Evolutionary conservation across 768 basidiomycete genomes (phyloP), one percentile per base, ranked within the genome.

Genomic region (Dioszegia crocea): DNA sequence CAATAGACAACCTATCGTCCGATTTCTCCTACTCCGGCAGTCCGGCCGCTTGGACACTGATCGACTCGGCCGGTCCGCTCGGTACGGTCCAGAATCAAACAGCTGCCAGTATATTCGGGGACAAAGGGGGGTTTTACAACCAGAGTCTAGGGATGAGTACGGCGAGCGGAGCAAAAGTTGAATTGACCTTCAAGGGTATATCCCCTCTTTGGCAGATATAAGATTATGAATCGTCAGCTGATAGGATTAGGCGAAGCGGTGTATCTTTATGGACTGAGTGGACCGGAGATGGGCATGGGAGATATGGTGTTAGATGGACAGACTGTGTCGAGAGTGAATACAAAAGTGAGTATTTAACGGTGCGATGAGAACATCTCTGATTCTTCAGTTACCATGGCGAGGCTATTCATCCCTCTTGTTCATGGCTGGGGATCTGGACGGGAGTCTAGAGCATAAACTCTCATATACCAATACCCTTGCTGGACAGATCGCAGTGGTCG

Each of bases 201-300:
- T 53, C 38, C 23, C 31, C 46, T 4, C 19, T 4, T 19, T 49
- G 11, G 4, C 23, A 17, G 14, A 49, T 49, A 4, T 6, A 14
- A 21, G 36, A 11, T 21, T 26, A n/a, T 40, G 27, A 30, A 51
- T 19, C 9, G 38, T 11, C 8, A 26, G 39, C 51, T 53, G 51
- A 53, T 36, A 21, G n/a, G 8, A 27, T 39, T 24, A 61, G 66
- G 60, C 9, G 60, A 58, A 10, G 59, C 67, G 9, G 58, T 72
- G 9, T 72, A 68, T 40, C 55, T 72, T n/a, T 72, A 65, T 44
- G 70, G 70, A 14, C 55, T 59, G 36, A 55, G 65, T 10, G 67
- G 65, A 16, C 67, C 70, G 0, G 60, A 63, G 5, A 63, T 65
- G 40, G 68, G 68, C 2, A 31, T 23, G 9, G 71, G 62, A 0